Conservation (phyloP, 1,284 basidiomycete species). For the Takashimella koratensis region DNA sequence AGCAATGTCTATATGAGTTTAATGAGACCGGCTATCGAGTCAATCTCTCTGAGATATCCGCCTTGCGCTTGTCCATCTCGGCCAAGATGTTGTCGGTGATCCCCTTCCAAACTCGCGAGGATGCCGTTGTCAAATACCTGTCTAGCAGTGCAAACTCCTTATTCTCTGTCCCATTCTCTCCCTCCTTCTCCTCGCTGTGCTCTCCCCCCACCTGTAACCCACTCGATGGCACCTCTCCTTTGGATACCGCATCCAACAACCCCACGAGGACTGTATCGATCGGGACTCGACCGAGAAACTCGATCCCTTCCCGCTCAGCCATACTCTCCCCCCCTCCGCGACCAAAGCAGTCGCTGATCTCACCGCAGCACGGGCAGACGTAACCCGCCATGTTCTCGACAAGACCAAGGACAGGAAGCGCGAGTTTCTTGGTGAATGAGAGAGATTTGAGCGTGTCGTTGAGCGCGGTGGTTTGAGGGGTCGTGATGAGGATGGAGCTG, state of each 20-base stretch:
- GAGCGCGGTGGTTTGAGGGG: slow-evolving; percentile 93
- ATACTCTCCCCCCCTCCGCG: slow-evolving; percentile 87
- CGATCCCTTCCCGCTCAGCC: slow-evolving; percentile 68
- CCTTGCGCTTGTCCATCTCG: slow-evolving; percentile 18
- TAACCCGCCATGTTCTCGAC: slow-evolving; percentile 99
- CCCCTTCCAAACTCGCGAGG: slow-evolving; percentile 44
- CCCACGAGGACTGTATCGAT: slow-evolving; percentile 90
- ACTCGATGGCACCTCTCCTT: slow-evolving; percentile 41
- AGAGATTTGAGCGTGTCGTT: slow-evolving; percentile 94
- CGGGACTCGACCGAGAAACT: slow-evolving; percentile 84
- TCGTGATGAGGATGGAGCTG: slow-evolving; percentile 87
- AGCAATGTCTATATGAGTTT: background rate
- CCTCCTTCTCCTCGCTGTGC: slow-evolving; percentile 1
- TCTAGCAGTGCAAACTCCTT: slow-evolving; percentile 44
- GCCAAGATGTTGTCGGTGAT: slow-evolving; percentile 40
- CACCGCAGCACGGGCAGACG: slow-evolving; percentile 90
- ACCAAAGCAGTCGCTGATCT: slow-evolving; percentile 92
- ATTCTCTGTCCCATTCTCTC: background rate
- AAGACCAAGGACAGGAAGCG: slow-evolving; percentile 84
- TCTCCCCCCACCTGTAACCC: slow-evolving; percentile 5
- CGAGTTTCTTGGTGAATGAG: slow-evolving; percentile 85
- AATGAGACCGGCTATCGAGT: too few species aligned
- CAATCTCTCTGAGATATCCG: slow-evolving; percentile 10
- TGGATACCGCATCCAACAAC: slow-evolving; percentile 68
- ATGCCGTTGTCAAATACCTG: slow-evolving; percentile 47